Evolutionary conservation across 2,329 filamentous ascomycete genomes (phyloP), one percentile per base, ranked within the genome.

Genomic region (Cercospora nicotianae): DNA sequence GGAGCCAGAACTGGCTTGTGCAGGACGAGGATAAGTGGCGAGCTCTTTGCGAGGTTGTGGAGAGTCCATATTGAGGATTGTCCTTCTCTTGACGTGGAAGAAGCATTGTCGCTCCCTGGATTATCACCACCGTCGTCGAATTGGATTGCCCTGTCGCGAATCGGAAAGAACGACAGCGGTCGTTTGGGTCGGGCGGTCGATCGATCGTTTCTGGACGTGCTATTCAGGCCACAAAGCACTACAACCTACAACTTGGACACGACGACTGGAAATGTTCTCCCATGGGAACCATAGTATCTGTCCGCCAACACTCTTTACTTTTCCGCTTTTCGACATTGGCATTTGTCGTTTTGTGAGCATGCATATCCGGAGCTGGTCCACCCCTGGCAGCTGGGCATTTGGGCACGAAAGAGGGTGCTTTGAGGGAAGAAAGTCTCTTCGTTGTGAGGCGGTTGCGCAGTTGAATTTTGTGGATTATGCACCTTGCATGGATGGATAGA

Each of bases 1-100:
- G 84, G 70, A 83, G 83, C 68, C 87, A 89, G 30, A 84, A 85
- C 28, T 81, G 94, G 73, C 80, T 96, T 31, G 88, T 97, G 28
- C 82, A 86, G 42, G 91, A 84, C 51, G 77, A 80, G 61, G 78
- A 79, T 68, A 81, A 81, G 75, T 80, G 79, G 75, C 74, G 74
- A 62, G 80, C 78, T 26, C 80, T 84, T 76, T 79, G 78, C 70
- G 80, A 81, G 67, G 78, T 83, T 60, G 72, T 78, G 59, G 72
- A 69, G 12, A 72, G 71, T n/a, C 77, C 70, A 72, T 33, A 39
- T 45, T 61, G 39, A 42, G 12, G 20, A 42, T 3, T 26, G 20
- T 18, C 16, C 59, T 48, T 45, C 26, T 8, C 53, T 58, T 51
- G 45, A 23, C 20, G 12, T 51, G 45, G 45, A 51, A 51, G 10